Evolutionary conservation across 768 basidiomycete species (phyloP).

Genomic region (Amylocystis lapponica): DNA sequence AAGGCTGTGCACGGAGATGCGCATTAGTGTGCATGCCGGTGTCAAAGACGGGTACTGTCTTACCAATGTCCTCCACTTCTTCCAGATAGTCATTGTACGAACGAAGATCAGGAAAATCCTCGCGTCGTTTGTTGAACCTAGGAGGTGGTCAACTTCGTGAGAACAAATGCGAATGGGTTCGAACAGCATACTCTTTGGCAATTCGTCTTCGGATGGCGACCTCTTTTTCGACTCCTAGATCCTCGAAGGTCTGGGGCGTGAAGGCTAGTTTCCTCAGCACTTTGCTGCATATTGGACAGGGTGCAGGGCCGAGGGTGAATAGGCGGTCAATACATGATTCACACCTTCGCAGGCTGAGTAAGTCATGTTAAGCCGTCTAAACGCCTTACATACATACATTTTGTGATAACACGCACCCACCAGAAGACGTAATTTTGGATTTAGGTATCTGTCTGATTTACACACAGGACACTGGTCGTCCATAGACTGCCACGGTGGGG

Average conservation of each 20-base stretch:
- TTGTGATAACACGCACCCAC: slow-evolving; percentile 98
- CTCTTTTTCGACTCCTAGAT: slow-evolving; percentile 90
- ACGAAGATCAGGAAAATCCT: slow-evolving; percentile 78
- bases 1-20: slow-evolving; percentile 68
- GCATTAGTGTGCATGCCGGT: background rate
- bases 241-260: slow-evolving; percentile 91
- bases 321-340: slow-evolving; percentile 97
- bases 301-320: slow-evolving; percentile 93
- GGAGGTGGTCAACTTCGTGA: background rate
- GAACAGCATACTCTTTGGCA: slow-evolving; percentile 65
- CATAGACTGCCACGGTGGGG: slow-evolving; percentile 59
- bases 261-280: slow-evolving; percentile 91
- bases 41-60: slow-evolving; percentile 21
- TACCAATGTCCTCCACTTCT: slow-evolving; percentile 88
- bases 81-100: slow-evolving; percentile 95
- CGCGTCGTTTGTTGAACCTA: slow-evolving; percentile 91
- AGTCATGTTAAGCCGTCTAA: background rate
- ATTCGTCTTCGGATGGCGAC: slow-evolving; percentile 83
- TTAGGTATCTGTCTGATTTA: slow-evolving; percentile 93
- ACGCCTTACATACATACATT: slow-evolving; percentile 51
- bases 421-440: slow-evolving; percentile 87
- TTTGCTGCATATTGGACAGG: slow-evolving; percentile 90
- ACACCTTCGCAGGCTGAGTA: slow-evolving; percentile 55
- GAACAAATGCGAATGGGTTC: background rate
- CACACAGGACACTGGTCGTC: slow-evolving; percentile 97